Evolutionary conservation across 2,329 filamentous ascomycete genomes (phyloP).

Genomic region (Fusarium buharicum): DNA sequence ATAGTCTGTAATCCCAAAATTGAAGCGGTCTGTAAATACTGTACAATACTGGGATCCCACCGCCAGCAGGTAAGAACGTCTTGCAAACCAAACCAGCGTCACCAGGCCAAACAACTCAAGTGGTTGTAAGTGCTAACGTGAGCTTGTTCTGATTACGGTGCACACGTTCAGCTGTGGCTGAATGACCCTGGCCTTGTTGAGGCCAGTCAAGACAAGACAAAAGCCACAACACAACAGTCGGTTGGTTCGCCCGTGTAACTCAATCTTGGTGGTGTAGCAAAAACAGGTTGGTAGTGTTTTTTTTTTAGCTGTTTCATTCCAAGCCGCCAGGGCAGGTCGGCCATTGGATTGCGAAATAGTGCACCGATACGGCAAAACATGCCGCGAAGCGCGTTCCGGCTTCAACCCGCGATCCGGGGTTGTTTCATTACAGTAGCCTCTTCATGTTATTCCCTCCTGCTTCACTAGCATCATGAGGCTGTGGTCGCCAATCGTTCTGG

Average conservation of each 20-base stretch:
- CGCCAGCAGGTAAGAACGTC: slow-evolving; percentile 4
- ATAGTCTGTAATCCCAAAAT: not conserved
- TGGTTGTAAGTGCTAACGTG: slow-evolving; percentile 2
- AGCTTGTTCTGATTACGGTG: slow-evolving; percentile 16
- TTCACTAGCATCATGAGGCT: not conserved
- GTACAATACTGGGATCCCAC: not conserved
- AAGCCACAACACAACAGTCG: not conserved
- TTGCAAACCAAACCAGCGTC: slow-evolving; percentile 5
- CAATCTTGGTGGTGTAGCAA: slow-evolving; percentile 1
- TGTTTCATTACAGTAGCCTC: slow-evolving; percentile 5
- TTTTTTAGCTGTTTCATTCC: slow-evolving; percentile 13
- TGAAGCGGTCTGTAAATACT: slow-evolving; percentile 23
- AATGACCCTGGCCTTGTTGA: slow-evolving; percentile 11
- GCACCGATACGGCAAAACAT: slow-evolving; percentile 1
- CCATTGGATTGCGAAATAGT: not conserved
- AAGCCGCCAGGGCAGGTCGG: not conserved
- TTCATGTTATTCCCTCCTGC: not conserved
- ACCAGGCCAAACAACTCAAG: not conserved
- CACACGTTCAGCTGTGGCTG: slow-evolving; percentile 28
- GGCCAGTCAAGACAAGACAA: not conserved
- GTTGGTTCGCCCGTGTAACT: not conserved
- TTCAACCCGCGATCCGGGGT: slow-evolving; percentile 6
- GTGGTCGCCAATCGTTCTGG: slow-evolving; percentile 11
- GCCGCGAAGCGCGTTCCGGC: slow-evolving; percentile 17
- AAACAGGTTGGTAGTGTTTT: not conserved